Base-by-base conservation (phyloP, 148 eudicot species). In the Cornus controversa region DNA sequence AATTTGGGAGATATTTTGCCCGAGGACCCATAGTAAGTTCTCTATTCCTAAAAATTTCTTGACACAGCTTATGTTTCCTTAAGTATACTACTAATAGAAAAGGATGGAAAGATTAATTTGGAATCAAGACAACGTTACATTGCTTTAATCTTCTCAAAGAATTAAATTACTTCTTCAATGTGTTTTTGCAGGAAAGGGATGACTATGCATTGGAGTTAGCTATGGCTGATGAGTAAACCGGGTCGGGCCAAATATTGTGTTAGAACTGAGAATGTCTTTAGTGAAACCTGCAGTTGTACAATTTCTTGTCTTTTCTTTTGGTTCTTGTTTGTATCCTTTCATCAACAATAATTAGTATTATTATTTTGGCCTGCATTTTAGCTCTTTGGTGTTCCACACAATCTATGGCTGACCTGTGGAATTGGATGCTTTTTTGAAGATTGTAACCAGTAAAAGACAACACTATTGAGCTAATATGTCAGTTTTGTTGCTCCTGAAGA, bases 1-100 rank as follows among this genome's bases (percentile, higher is more conserved):
- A 96, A 65, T 96, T 96, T 80, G 99, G 99, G 74, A 88, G 98
- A 91, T 96, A 96, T 83, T 96, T 93, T 81, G 98, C 99, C 23
- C 92, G 98, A 73, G 99, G 97, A 63, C 99, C 98, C 68, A 84
- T 93, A 76, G 99, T 96, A 93, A 93, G 99, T 87, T 73, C 69
- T 81, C 63, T 45, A 40, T 80, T 76, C 42, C 54, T 20, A 45
- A 28, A n/a, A 63, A 23, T 10, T 63, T 37, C n/a, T 10, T 0
- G 14, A 57, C 36, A 16, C 15, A 74, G 15, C 18, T 11, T 8
- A 14, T 18, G 14, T 37, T 40, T 24, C 40, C 24, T 6, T 20
- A 4, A 63, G 27, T 8, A 37, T 63, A 23, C 2, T 36, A 62
- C 3, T 53, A 14, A 31, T 23, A 23, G 10, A n/a, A 31, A 6